These are phyloP conservation scores for Neofusicoccum umdonicola DNA, from an alignment of 2,329 filamentous ascomycete genomes.

Conservation along the genomic window DNA sequence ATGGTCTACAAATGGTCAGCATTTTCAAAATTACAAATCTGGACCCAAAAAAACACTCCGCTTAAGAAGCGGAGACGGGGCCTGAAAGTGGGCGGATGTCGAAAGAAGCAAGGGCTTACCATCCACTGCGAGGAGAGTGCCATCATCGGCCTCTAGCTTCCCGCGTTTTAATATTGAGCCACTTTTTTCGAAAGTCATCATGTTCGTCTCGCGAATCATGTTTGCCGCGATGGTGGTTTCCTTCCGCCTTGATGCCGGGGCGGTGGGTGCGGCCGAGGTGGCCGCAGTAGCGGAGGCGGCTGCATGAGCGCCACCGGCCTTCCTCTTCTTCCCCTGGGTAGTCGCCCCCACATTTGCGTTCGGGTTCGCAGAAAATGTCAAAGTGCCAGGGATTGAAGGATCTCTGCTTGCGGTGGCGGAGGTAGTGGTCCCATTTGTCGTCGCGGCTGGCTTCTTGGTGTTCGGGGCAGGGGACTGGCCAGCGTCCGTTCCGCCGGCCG, in stretches of 20 bases:
- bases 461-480: conserved; percentile 29
- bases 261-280: conserved; percentile 32
- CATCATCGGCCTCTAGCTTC: conserved; percentile 84
- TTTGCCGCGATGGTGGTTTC: conserved; percentile 40
- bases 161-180: conserved; percentile 33
- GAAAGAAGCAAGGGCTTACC: conserved; percentile 57
- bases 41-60: background rate
- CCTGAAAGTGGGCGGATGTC: background rate
- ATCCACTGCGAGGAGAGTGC: conserved; percentile 77
- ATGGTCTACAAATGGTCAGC: conserved; percentile 60
- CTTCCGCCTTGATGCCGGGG: conserved; percentile 32
- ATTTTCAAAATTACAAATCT: conserved; percentile 4
- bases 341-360: conserved; percentile 27
- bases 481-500: conserved; percentile 30
- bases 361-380: conserved; percentile 55
- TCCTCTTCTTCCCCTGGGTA: conserved; percentile 16
- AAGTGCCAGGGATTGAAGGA: conserved; percentile 54
- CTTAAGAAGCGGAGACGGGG: background rate
- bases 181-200: conserved; percentile 81
- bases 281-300: conserved; percentile 1
- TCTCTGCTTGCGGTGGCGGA: conserved; percentile 34
- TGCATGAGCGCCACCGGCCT: conserved; percentile 8
- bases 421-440: conserved; percentile 38
- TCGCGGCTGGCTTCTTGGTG: conserved; percentile 39
- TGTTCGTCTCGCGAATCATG: conserved; percentile 66